Evolutionary conservation across 345 rosid genomes (phyloP).

Genomic region (Raphanus raphanistrum): DNA sequence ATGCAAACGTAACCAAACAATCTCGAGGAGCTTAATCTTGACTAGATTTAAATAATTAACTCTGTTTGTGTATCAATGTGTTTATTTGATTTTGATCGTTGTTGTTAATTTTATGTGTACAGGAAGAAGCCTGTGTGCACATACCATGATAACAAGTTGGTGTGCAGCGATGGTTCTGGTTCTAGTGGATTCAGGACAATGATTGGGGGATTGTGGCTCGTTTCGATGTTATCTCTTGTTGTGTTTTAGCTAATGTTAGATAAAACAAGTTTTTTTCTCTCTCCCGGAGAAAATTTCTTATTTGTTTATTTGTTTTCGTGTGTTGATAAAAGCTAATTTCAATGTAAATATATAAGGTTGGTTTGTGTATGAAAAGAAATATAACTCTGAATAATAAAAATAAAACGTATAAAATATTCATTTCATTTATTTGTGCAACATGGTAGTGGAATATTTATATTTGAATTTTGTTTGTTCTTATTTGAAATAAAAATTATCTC

Average conservation of each 20-base stretch:
- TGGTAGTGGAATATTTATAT: neutral
- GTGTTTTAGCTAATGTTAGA: slow-evolving; percentile 13
- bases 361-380: neutral
- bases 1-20: neutral
- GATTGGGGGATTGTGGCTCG: slow-evolving; percentile 44
- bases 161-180: slow-evolving; percentile 60
- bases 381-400: neutral
- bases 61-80: neutral
- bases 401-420: neutral
- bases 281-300: neutral
- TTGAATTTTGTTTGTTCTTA: neutral
- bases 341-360: neutral
- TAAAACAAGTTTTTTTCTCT: neutral
- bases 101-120: neutral
- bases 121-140: slow-evolving; percentile 70
- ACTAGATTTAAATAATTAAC: neutral
- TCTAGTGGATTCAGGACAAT: slow-evolving; percentile 38
- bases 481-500: too few species aligned
- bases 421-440: neutral
- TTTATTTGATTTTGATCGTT: neutral
- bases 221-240: slow-evolving; percentile 27
- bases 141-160: slow-evolving; percentile 62
- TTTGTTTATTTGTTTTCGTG: neutral
- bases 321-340: neutral
- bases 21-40: neutral